Evolutionary conservation across 257 asterid species (phyloP).

Genomic region (Ocimum tenuiflorum): DNA sequence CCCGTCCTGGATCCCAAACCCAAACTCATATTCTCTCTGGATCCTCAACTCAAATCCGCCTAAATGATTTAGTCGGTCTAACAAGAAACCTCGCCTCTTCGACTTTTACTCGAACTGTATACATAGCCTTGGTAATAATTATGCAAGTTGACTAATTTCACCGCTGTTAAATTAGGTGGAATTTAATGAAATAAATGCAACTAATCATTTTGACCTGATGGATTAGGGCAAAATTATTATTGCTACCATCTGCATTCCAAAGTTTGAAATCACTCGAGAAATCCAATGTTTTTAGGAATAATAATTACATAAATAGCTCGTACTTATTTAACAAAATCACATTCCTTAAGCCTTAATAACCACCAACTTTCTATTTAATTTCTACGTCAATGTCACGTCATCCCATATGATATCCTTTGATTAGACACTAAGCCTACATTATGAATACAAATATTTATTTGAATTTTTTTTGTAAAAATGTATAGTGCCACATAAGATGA

Average conservation of each 20-base stretch:
- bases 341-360: background rate
- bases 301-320: background rate
- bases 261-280: background rate
- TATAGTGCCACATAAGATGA: no score
- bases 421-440: background rate
- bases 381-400: background rate
- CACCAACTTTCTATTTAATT: background rate
- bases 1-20: no score
- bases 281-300: background rate
- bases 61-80: no score
- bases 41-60: no score
- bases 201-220: conserved; percentile 14
- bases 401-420: background rate
- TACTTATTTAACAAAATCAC: background rate
- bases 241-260: background rate
- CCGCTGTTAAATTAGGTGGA: conserved; percentile 27
- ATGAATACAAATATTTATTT: no score
- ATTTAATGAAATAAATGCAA: conserved; percentile 22
- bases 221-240: background rate
- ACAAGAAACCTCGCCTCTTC: no score
- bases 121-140: no score
- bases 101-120: no score
- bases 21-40: no score
- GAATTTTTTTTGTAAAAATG: no score
- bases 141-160: conserved; percentile 10